A percentile compares a stretch with the other conserved stretches of the same genome.
phyloP scores from a whole-genome alignment of 768 basidiomycete species.

The Paxillus rubicundulus region DNA sequence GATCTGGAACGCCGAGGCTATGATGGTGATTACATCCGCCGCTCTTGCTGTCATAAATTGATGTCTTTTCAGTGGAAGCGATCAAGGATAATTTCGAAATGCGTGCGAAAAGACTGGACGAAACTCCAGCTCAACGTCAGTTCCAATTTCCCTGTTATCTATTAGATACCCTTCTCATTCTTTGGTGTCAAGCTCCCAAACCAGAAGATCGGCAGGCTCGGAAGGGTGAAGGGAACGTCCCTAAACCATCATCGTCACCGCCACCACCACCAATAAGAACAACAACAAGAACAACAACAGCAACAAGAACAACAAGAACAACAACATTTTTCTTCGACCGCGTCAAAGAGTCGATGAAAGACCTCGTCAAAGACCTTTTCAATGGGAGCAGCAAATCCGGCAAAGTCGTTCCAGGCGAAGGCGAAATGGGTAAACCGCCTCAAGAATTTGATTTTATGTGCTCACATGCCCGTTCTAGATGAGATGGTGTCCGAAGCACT shows the following conservation, averaged over 20 bases:
- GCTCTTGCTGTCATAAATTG: neutral
- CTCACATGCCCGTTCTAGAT: neutral
- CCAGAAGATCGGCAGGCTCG: no score
- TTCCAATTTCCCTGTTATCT: no score
- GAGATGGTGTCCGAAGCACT: conserved; percentile 5
- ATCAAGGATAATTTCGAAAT: neutral
- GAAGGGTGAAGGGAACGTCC: neutral
- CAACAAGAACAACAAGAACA: no score
- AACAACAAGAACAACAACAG: no score
- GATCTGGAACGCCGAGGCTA: conserved; percentile 77
- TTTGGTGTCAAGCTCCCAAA: no score
- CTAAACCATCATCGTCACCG: no score
- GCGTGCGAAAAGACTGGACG: neutral
- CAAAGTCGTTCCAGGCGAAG: neutral
- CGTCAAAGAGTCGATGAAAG: no score
- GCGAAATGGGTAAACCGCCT: neutral
- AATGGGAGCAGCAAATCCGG: neutral
- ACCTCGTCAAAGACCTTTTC: neutral
- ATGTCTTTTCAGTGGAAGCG: conserved; percentile 3
- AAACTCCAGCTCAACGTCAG: no score
- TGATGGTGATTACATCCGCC: conserved; percentile 49
- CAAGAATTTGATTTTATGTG: neutral
- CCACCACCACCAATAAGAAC: no score
- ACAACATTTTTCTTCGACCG: no score
- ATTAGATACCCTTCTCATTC: no score